phyloP scores from a whole-genome alignment of 805 yeast genomes.

The Starmerella gropengiesseri region DNA sequence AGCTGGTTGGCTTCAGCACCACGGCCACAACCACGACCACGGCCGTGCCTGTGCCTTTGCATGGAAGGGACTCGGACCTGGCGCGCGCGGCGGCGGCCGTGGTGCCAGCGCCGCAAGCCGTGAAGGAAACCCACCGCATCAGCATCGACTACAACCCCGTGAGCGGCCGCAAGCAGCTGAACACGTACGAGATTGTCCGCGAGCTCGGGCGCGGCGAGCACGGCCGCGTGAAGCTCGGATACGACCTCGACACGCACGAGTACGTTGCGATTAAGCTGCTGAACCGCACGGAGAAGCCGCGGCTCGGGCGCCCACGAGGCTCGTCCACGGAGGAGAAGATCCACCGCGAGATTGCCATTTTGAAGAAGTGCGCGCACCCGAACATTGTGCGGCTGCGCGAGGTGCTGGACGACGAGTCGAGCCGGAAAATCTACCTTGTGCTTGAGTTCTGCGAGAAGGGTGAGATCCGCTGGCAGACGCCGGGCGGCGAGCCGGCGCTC shows the following conservation, averaged over 20 bases:
- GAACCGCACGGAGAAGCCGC: slow-evolving; percentile 55
- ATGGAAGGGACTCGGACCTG: too few species aligned
- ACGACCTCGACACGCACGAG: slow-evolving; percentile 45
- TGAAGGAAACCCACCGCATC: slow-evolving; percentile 74
- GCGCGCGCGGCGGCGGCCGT: not conserved
- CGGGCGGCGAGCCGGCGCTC: slow-evolving; percentile 52
- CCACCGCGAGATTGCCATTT: slow-evolving; percentile 79
- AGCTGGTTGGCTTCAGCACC: not conserved
- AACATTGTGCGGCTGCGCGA: slow-evolving; percentile 80
- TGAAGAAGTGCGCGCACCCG: slow-evolving; percentile 85
- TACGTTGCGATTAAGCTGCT: slow-evolving; percentile 90
- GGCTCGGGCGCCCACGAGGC: slow-evolving; percentile 37
- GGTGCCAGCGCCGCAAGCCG: slow-evolving; percentile 29
- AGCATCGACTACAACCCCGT: slow-evolving; percentile 82
- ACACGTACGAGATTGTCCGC: slow-evolving; percentile 75
- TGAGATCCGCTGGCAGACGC: slow-evolving; percentile 71
- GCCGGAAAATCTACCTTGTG: slow-evolving; percentile 79
- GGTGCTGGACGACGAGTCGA: slow-evolving; percentile 74
- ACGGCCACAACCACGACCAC: slow-evolving; percentile 1
- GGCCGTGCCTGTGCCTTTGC: not conserved
- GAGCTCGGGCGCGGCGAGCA: slow-evolving; percentile 96
- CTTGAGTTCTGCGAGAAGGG: slow-evolving; percentile 85
- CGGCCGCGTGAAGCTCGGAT: slow-evolving; percentile 92
- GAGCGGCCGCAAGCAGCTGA: slow-evolving; percentile 56
- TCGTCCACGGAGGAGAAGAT: slow-evolving; percentile 57